Evolutionary conservation across 2,329 filamentous ascomycete species (phyloP), one percentile per base, ranked within the genome.

Genomic region (Fusarium palustre): DNA sequence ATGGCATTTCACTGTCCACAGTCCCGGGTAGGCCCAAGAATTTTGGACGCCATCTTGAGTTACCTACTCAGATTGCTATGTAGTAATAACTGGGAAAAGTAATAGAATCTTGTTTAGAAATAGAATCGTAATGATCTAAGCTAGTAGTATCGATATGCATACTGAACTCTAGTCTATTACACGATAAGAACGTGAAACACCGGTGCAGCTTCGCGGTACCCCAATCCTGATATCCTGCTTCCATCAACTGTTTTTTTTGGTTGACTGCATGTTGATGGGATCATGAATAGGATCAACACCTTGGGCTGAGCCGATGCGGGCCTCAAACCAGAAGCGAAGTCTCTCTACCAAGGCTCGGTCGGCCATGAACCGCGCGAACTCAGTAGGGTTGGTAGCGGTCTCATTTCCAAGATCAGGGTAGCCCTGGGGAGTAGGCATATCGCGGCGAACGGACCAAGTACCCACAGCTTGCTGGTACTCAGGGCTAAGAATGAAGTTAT

Each of bases 271-370:
- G 25, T 59, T 45, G 16, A 60, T 36, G 4, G 43, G 43, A 1
- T 60, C 11, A 0, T 50, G 0, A 6, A 59, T 50, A 2, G 64
- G 64, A 11, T 47, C 42, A 9, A 63, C 34, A 16, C 64, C 64
- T 20, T 55, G 3, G 0, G 64, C 48, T 2, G 39, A 16, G 3
- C 64, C 65, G n/a, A 68, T 41, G 3, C 59, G 64, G 25, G 60
- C 59, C 41, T 68, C 64, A 6, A 68, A 47, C 48, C 55, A 68
- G 11, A 68, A 68, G 3, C 65, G 47, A 1, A 68, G 46, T 7
- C 65, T 68, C 59, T 68, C 65, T 3, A 59, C 65, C 33, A 42
- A 28, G 2, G 4, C 34, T 0, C 65, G 15, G 7, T 68, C 59
- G 5, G 38, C 12, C 65, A 68, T 68, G 6, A 49, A 68, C 22